These are phyloP conservation scores for Botrytis squamosa DNA, from an alignment of 2,329 filamentous ascomycete species.

Conservation along the genomic window DNA sequence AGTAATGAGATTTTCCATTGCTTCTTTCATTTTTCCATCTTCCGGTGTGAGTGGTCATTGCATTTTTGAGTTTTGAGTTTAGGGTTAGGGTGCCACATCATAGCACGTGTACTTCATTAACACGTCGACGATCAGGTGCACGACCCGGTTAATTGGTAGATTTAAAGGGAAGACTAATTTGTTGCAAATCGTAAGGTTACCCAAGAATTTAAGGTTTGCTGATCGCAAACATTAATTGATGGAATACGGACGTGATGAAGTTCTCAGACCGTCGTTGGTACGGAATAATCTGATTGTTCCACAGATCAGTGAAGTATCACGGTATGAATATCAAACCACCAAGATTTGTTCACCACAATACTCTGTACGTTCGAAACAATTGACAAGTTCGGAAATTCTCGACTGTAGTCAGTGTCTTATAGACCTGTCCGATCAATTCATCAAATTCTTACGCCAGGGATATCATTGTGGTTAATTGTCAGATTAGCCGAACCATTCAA, in stretches of 20 bases:
- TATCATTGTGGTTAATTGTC: not conserved
- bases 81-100: conserved; percentile 3
- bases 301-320: not conserved
- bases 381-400: not conserved
- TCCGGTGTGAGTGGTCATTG: not conserved
- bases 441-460: not conserved
- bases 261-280: not conserved
- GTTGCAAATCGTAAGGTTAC: conserved; percentile 14
- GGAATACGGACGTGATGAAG: not conserved
- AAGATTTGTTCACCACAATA: not conserved
- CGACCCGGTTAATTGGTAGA: not conserved
- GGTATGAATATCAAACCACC: not conserved
- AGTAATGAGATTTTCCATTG: not conserved
- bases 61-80: conserved; percentile 7
- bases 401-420: not conserved
- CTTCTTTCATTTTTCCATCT: not conserved
- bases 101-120: conserved; percentile 8
- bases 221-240: not conserved
- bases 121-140: conserved; percentile 10
- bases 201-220: conserved; percentile 13
- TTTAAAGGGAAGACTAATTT: not conserved
- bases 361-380: not conserved
- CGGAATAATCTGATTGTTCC: not conserved
- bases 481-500: not conserved
- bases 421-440: not conserved